Evolutionary conservation across 805 yeast species (phyloP).

Genomic region (Cyberlindnera lachancei): DNA sequence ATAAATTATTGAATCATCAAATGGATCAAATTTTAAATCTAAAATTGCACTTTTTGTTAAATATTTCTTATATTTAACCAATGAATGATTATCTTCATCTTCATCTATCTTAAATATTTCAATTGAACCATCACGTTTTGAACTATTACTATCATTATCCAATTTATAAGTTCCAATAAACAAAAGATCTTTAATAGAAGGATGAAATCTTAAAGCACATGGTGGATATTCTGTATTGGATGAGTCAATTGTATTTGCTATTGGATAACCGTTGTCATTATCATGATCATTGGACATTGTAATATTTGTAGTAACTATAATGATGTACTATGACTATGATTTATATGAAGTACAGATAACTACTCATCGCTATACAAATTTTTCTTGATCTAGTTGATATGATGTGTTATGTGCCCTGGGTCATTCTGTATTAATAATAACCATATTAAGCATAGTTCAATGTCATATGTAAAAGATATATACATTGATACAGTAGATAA

Average conservation of each 20-base stretch:
- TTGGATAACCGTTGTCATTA: neutral
- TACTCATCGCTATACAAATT: too few species aligned
- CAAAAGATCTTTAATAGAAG: slow-evolving; percentile 37
- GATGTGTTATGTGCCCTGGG: too few species aligned
- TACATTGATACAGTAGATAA: too few species aligned
- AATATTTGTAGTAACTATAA: too few species aligned
- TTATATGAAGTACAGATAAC: too few species aligned
- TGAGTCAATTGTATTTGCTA: slow-evolving; percentile 13
- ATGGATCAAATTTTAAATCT: slow-evolving; percentile 66
- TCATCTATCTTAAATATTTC: slow-evolving; percentile 29
- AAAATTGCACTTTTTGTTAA: slow-evolving; percentile 58
- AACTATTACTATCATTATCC: slow-evolving; percentile 50
- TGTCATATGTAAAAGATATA: too few species aligned
- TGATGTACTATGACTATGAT: too few species aligned
- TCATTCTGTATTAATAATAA: too few species aligned
- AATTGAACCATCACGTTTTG: slow-evolving; percentile 61
- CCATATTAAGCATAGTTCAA: too few species aligned
- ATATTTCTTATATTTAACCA: slow-evolving; percentile 13
- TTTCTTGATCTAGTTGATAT: too few species aligned
- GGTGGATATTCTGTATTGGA: slow-evolving; percentile 64
- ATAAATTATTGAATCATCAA: slow-evolving; percentile 38
- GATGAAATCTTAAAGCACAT: slow-evolving; percentile 64
- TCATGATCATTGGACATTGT: too few species aligned
- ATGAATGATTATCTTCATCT: slow-evolving; percentile 11
- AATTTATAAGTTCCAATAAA: slow-evolving; percentile 79